Base-by-base conservation (phyloP, 2,329 filamentous ascomycete species). In the Clonostachys chloroleuca region DNA sequence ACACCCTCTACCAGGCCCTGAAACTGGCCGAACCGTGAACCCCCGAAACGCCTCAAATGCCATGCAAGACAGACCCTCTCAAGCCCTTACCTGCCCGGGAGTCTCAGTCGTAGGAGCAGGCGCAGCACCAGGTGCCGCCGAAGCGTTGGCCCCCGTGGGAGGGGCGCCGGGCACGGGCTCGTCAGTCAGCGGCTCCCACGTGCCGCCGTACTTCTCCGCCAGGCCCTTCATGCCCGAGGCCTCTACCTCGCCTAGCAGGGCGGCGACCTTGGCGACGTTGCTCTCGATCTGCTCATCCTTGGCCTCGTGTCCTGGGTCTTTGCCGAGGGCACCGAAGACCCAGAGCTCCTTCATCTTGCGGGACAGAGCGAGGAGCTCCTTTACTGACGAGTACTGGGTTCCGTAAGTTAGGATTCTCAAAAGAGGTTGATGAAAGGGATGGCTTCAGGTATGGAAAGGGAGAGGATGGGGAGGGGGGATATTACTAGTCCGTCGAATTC, bases 271-370 rank as follows among this genome's bases (percentile, higher is more conserved):
- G 20, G 56, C 51, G 18, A 70, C 67, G 49, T 72, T 60, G 20
- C 51, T 54, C 44, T 69, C 62, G 8, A 70, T 59, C 48, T 56
- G 58, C 43, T 63, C 63, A 42, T 69, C 66, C 37, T 65, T 66
- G 10, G 59, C 61, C 45, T 59, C 59, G 39, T 60, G 59, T 40
- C 61, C 59, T 17, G 58, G 58, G 48, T 71, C 66, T 47, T 65
- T 55, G 47, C 68, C 64, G 30, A 74, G 63, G 43, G 72, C 59
- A 1, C 71, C 64, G 47, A 71, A 67, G 45, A 74, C 56, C 72
- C 72, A 69, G 44, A 73, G 62, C 57, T 76, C 63, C 52, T 75
- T 73, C 59, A 74, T 62, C 43, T 65, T 63, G 45, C 70, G 68
- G 20, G 66, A 69, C 5, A 73, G 61, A 5, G 69, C 59, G 47